Conservation (phyloP, 768 basidiomycete species). For the Leccinum rimulosum region DNA sequence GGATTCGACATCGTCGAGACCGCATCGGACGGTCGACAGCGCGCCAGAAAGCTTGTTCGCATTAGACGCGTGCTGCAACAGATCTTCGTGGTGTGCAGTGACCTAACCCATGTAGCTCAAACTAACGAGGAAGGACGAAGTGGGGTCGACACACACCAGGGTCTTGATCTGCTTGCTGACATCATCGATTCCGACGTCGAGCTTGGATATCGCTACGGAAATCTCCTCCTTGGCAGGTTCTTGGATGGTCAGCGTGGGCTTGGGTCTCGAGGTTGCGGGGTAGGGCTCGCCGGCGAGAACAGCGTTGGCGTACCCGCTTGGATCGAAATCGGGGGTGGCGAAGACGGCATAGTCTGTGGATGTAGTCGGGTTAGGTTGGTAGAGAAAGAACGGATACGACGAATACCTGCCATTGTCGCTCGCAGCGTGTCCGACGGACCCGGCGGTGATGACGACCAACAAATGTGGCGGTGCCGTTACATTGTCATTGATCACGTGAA, state of each 20-base stretch:
- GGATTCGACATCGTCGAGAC: conserved; percentile 69
- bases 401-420: conserved; percentile 20
- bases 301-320: conserved; percentile 89
- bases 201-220: conserved; percentile 82
- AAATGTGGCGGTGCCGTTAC: conserved; percentile 21
- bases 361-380: neutral
- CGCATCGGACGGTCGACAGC: conserved; percentile 61
- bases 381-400: neutral
- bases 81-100: conserved; percentile 74
- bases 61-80: conserved; percentile 79
- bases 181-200: conserved; percentile 88
- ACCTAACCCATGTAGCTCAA: conserved; percentile 48
- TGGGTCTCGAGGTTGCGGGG: conserved; percentile 39
- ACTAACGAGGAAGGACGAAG: neutral
- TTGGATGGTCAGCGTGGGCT: conserved; percentile 30
- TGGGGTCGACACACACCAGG: conserved; percentile 50
- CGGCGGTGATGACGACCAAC: neutral
- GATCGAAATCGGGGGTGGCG: conserved; percentile 70
- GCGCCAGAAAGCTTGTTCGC: conserved; percentile 71
- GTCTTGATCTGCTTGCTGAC: conserved; percentile 86
- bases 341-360: conserved; percentile 72
- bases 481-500: conserved; percentile 22
- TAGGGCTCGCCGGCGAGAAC: conserved; percentile 83
- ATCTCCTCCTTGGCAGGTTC: conserved; percentile 82
- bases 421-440: neutral